Evolutionary conservation across 2,329 filamentous ascomycete species (phyloP).

Genomic region (Arthrobotrys iridis): DNA sequence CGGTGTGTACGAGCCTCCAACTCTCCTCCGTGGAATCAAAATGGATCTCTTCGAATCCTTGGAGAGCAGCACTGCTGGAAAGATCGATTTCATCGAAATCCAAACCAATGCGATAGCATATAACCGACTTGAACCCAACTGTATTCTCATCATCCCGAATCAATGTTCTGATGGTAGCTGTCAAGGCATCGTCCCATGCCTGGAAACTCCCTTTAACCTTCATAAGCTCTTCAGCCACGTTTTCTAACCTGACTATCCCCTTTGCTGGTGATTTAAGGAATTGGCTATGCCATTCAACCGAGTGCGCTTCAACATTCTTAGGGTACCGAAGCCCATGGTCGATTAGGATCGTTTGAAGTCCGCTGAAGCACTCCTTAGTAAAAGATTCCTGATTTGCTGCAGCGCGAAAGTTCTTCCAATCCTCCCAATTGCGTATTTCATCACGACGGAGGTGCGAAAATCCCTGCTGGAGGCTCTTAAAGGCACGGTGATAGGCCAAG

Average conservation of each 20-base stretch:
- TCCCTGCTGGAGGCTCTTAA: constrained; percentile 68
- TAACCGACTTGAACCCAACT: constrained; percentile 82
- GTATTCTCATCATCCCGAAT: constrained; percentile 72
- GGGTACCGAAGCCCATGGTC: constrained; percentile 32
- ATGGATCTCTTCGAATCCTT: not conserved
- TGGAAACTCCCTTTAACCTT: constrained; percentile 61
- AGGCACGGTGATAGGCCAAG: constrained; percentile 75
- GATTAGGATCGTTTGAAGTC: constrained; percentile 44
- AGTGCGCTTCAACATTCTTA: constrained; percentile 65
- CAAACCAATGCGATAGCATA: constrained; percentile 82
- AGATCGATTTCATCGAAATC: constrained; percentile 63
- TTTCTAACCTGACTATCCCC: constrained; percentile 81
- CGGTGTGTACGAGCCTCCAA: constrained; percentile 57
- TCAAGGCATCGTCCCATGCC: constrained; percentile 66
- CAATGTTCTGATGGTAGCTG: constrained; percentile 67
- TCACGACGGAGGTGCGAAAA: constrained; percentile 59
- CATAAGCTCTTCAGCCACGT: constrained; percentile 72
- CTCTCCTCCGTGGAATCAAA: constrained; percentile 55
- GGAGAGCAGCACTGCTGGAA: not conserved
- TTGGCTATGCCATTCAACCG: constrained; percentile 72
- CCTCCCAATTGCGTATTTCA: constrained; percentile 71
- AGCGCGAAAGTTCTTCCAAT: constrained; percentile 64
- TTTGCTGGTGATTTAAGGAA: constrained; percentile 66
- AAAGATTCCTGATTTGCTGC: constrained; percentile 67
- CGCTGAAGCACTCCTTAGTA: constrained; percentile 70